phyloP scores from a whole-genome alignment of 495 filamentous ascomycete genomes.

The Hypoxylon fuscum region DNA sequence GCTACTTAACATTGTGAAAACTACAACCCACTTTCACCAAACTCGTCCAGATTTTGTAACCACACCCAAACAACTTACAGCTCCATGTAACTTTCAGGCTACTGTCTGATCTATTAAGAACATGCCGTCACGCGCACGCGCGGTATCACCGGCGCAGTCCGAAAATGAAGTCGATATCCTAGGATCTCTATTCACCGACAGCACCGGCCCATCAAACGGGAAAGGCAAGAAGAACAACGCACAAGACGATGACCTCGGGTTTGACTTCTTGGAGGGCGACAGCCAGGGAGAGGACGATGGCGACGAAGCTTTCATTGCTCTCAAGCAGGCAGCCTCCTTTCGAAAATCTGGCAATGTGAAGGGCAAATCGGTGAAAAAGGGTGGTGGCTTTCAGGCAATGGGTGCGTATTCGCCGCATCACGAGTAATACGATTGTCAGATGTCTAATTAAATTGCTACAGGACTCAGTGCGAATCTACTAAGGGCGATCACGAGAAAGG shows the following conservation, averaged over 20 bases:
- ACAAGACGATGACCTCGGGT: constrained; percentile 46
- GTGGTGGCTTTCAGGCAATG: constrained; percentile 77
- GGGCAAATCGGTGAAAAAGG: constrained; percentile 87
- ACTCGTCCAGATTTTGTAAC: neutral
- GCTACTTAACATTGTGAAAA: neutral
- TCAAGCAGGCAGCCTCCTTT: constrained; percentile 82
- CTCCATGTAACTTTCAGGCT: constrained; percentile 7
- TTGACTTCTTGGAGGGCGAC: constrained; percentile 56
- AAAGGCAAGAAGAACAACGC: constrained; percentile 48
- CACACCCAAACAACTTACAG: neutral
- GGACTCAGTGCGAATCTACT: constrained; percentile 80
- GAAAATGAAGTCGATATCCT: constrained; percentile 94
- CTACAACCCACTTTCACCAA: neutral
- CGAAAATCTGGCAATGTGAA: constrained; percentile 84
- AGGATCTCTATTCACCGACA: constrained; percentile 73
- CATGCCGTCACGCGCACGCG: constrained; percentile 64
- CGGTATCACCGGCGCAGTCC: constrained; percentile 81
- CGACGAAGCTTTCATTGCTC: constrained; percentile 90
- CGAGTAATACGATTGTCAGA: neutral
- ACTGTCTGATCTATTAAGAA: constrained; percentile 21
- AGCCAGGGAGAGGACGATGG: constrained; percentile 69
- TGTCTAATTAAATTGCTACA: constrained; percentile 35
- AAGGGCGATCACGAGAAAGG: constrained; percentile 89
- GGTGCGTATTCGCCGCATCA: neutral
- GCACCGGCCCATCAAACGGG: constrained; percentile 45